Evolutionary conservation across 768 basidiomycete genomes (phyloP), one percentile per base, ranked within the genome.

Genomic region (Suillus tomentosus): DNA sequence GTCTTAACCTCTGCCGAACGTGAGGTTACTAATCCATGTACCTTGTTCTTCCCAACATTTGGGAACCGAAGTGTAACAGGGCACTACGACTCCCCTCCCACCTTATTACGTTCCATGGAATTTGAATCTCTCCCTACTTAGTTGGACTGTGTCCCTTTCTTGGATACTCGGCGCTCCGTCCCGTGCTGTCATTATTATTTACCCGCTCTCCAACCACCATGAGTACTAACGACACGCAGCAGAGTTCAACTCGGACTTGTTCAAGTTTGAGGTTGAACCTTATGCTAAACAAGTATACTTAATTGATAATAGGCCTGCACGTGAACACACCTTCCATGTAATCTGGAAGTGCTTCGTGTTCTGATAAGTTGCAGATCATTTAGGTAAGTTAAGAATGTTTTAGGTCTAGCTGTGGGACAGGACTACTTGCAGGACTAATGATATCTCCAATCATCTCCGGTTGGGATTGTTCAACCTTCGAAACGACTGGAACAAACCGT

Each of bases 351-450:
- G 7, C 13, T 22, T 13, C 36, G 11, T 37, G 19, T 37, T 56
- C 54, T 56, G 36, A 56, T 56, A 14, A n/a, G 10, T 37, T 37
- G 54, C n/a, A 56, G 54, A 56, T 56, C n/a, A 13, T 22, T 56
- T 56, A 37, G 19, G 54, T 37, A 56, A 56, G 45, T 47, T 47
- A 9, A 45, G 53, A 36, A 19, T 11, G 48, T 7, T 53, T 34
- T 50, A 7, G 13, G 48, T 7, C 48, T 50, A 50, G 24, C 48
- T 17, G 42, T 27, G 48, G 24, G 48, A 24, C 5, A 14, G n/a
- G 47, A 48, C 22, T 22, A 24, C 43, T 45, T n/a, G 43, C 19
- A 10, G 43, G 17, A 45, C 43, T 17, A 45, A 45, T 45, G n/a
- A 47, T 19, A 45, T 45, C 19, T 9, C 43, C 19, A 45, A 45